These are phyloP conservation scores for Aspergillus aculeatus DNA, from an alignment of 2,329 filamentous ascomycete species.

Conservation along the genomic window DNA sequence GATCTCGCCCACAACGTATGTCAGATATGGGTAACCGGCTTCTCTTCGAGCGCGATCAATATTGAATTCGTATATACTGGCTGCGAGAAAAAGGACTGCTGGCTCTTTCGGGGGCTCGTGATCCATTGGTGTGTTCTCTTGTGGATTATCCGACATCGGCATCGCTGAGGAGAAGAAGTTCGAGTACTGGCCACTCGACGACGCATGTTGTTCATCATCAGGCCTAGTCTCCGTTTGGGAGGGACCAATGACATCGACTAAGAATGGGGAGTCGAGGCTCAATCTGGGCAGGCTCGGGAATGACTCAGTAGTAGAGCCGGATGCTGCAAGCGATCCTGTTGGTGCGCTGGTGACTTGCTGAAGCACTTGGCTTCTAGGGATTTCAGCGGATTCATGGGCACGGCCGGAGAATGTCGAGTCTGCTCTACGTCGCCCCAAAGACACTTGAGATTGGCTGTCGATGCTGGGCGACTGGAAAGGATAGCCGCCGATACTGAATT, in stretches of 20 bases:
- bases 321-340: constrained; percentile 27
- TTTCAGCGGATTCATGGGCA: constrained; percentile 56
- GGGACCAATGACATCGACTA: constrained; percentile 40
- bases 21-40: constrained; percentile 92
- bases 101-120: constrained; percentile 40
- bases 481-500: constrained; percentile 66
- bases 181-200: constrained; percentile 60
- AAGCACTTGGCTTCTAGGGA: constrained; percentile 51
- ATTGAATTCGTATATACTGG: constrained; percentile 94
- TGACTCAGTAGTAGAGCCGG: constrained; percentile 24
- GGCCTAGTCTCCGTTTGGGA: constrained; percentile 24
- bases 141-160: constrained; percentile 68
- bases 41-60: constrained; percentile 90
- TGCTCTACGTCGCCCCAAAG: constrained; percentile 50
- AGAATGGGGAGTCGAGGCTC: constrained; percentile 47
- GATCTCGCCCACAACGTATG: constrained; percentile 92
- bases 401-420: constrained; percentile 55
- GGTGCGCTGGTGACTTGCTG: constrained; percentile 50
- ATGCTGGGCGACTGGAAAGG: constrained; percentile 61
- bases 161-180: constrained; percentile 85
- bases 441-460: constrained; percentile 28
- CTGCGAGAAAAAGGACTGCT: constrained; percentile 83
- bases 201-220: constrained; percentile 29
- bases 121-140: constrained; percentile 42
- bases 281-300: constrained; percentile 44